These are phyloP conservation scores for Candida glucosophila DNA, from an alignment of 1,139 yeast genomes.

Conservation along the genomic window DNA sequence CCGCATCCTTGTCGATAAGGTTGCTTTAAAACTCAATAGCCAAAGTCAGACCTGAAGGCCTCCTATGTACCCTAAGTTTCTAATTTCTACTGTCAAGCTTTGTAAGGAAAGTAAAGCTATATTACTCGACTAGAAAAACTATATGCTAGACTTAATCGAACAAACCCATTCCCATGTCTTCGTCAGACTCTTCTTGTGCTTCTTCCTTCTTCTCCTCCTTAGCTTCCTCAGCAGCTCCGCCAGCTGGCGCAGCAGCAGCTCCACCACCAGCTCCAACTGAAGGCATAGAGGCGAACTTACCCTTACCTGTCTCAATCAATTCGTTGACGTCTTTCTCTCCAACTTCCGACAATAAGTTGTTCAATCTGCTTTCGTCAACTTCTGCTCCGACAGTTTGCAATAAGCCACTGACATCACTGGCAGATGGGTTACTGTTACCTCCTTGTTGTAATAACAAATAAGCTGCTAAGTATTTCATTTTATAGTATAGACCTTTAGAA, in stretches of 20 bases:
- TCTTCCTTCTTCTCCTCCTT: conserved; percentile 31
- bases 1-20: conserved; percentile 23
- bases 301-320: conserved; percentile 72
- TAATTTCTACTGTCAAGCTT: too few species aligned
- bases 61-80: too few species aligned
- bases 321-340: conserved; percentile 73
- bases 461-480: conserved; percentile 84
- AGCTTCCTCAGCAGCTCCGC: conserved; percentile 31
- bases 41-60: too few species aligned
- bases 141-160: conserved; percentile 68
- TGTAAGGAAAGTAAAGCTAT: too few species aligned
- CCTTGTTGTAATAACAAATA: conserved; percentile 81
- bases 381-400: conserved; percentile 73
- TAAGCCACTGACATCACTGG: conserved; percentile 62
- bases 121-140: conserved; percentile 3
- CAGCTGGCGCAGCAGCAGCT: conserved; percentile 38
- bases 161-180: conserved; percentile 84
- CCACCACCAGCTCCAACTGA: conserved; percentile 76
- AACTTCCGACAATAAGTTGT: conserved; percentile 57
- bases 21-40: conserved; percentile 9
- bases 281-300: conserved; percentile 78
- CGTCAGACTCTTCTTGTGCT: conserved; percentile 34
- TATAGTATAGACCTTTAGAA: too few species aligned
- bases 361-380: conserved; percentile 66
- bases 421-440: conserved; percentile 73